Evolutionary conservation across 116 monocot species (phyloP), one percentile per base, ranked within the genome.

Genomic region (Papilionanthe hybrid): DNA sequence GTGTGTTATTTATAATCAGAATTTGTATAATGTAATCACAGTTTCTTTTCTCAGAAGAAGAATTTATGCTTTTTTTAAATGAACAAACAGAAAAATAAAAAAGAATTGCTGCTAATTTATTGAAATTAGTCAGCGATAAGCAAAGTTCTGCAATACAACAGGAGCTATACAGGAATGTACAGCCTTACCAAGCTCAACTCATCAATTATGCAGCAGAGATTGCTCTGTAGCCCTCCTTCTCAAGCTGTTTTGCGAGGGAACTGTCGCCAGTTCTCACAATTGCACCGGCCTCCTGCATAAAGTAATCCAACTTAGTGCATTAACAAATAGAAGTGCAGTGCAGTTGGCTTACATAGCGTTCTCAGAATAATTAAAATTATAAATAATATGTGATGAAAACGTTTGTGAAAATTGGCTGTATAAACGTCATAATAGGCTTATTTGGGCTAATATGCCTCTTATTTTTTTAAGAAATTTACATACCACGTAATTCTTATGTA

Each of bases 241-340:
- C 95, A 27, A 95, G 91, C 53, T 81, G 90, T 69, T 89, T 84
- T 41, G 99, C 93, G 37, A 99, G 78, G 28, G 89, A 91, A 82
- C 55, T 75, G 81, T 92, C 95, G 30, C 99, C 95, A 5, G 99
- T 99, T 87, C 55, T 99, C 55, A 95, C 83, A 28, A 99, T 93
- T 8, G 41, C 82, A n/a, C 95, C 92, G 75, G 90, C 80, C 78
- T 99, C 95, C 95, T 99, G 80, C 58, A 67, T 48, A 75, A 75
- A 48, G n/a, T 15, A 44, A 73, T 22, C n/a, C 22, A 44, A 37
- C 13, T 17, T 5, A 12, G 32, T 7, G 17, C 0, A 71, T 71
- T 0, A 71, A 37, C 32, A 71, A 71, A 71, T 28, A 71, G 13
- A 30, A 12, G 1, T 23, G 63, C 25, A 30, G 1, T 23, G 63